These are phyloP conservation scores for Alternaria triticina DNA, from an alignment of 2,329 filamentous ascomycete genomes.

Conservation along the genomic window DNA sequence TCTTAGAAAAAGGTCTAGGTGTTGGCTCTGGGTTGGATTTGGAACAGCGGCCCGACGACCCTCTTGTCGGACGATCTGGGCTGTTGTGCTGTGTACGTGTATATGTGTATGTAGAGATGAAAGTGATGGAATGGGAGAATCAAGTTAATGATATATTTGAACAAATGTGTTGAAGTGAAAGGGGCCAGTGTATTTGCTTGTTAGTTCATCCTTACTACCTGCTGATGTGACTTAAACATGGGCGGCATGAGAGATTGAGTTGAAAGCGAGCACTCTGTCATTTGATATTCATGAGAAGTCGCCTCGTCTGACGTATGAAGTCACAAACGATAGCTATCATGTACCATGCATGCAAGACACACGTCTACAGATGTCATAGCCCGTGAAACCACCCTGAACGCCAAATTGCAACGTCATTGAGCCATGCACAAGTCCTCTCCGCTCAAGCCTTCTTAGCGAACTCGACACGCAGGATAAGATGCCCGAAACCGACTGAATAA, in stretches of 20 bases:
- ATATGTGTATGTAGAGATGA: conserved; percentile 5
- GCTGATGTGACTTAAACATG: too few species aligned
- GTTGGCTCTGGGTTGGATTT: conserved; percentile 4
- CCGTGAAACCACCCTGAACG: neutral
- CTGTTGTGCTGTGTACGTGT: conserved; percentile 1
- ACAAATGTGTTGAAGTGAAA: too few species aligned
- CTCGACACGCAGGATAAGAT: conserved; percentile 85
- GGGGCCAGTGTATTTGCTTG: too few species aligned
- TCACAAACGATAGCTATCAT: conserved; percentile 6
- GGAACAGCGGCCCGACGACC: neutral
- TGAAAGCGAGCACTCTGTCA: conserved; percentile 1
- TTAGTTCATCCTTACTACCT: too few species aligned
- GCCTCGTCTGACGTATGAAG: neutral
- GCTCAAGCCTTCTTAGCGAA: conserved; percentile 71
- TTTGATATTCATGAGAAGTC: conserved; percentile 1
- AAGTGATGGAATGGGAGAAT: conserved; percentile 7
- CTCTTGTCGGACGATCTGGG: neutral
- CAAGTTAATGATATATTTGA: conserved; percentile 5
- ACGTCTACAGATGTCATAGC: neutral
- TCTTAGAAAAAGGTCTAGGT: conserved; percentile 1
- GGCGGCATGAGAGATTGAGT: neutral
- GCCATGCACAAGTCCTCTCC: neutral
- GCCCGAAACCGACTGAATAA: conserved; percentile 71
- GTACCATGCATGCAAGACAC: conserved; percentile 5
- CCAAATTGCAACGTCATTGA: neutral